Evolutionary conservation across 1,139 yeast species (phyloP).

Genomic region (Suhomyces ambrosiae): DNA sequence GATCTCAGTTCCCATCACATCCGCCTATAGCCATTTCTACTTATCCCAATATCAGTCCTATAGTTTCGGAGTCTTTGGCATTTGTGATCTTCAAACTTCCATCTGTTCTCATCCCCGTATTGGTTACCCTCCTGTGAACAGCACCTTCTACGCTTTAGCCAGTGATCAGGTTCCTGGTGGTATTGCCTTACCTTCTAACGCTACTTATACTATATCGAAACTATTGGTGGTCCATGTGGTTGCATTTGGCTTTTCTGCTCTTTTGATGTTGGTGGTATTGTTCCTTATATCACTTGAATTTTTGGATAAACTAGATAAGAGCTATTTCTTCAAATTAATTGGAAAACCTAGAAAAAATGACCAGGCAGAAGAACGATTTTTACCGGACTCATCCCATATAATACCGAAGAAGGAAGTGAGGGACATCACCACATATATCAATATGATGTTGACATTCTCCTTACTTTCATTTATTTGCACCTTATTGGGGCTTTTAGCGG

Average conservation of each 20-base stretch:
- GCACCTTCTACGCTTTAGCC: constrained; percentile 20
- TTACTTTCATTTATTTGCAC: constrained; percentile 41
- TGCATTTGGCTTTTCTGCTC: constrained; percentile 39
- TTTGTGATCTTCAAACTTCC: constrained; percentile 33
- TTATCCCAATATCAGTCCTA: constrained; percentile 35
- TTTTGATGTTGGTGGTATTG: constrained; percentile 26
- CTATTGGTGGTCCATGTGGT: constrained; percentile 47
- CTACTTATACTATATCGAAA: constrained; percentile 45
- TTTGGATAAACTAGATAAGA: constrained; percentile 10
- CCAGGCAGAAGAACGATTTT: constrained; percentile 2
- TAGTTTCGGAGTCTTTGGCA: constrained; percentile 50
- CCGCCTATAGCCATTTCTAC: constrained; percentile 24
- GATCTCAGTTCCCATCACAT: constrained; percentile 47
- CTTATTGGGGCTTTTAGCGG: constrained; percentile 44
- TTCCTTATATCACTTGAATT: constrained; percentile 15
- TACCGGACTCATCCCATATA: not conserved
- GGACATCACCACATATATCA: constrained; percentile 34
- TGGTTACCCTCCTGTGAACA: constrained; percentile 39
- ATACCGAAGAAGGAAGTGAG: constrained; percentile 12
- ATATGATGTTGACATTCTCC: constrained; percentile 37
- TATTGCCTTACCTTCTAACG: constrained; percentile 42
- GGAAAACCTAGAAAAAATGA: constrained; percentile 7
- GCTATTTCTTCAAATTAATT: constrained; percentile 6
- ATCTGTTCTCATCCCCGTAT: constrained; percentile 37
- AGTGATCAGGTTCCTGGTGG: constrained; percentile 20